These are phyloP conservation scores for Adansonia grandidieri DNA, from an alignment of 441 rosid species.

Conservation along the genomic window DNA sequence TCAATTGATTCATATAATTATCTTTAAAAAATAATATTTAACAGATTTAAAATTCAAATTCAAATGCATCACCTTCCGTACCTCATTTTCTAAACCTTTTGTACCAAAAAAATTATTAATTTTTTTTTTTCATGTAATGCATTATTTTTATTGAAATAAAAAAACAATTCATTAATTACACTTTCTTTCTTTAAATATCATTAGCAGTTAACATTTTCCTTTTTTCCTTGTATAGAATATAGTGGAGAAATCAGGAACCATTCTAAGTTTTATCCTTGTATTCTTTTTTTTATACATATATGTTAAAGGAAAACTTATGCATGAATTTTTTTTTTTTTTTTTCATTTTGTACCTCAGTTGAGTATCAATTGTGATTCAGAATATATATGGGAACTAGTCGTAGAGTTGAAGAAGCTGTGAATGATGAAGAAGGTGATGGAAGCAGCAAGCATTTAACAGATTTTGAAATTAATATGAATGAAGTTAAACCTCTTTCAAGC, in stretches of 20 bases:
- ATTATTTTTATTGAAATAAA: too few relatives aligned
- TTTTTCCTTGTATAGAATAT: not conserved
- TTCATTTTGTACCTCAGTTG: not conserved
- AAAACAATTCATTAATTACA: not conserved
- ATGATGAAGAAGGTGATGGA: not conserved
- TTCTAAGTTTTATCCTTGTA: too few relatives aligned
- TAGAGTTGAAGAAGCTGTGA: constrained; percentile 9
- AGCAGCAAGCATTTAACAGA: constrained; percentile 8
- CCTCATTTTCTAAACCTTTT: too few relatives aligned
- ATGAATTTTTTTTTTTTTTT: not conserved
- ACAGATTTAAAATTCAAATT: too few relatives aligned
- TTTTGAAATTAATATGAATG: constrained; percentile 4
- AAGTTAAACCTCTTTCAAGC: not conserved
- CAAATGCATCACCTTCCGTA: too few relatives aligned
- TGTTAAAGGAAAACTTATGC: not conserved
- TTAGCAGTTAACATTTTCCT: too few relatives aligned
- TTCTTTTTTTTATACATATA: too few relatives aligned
- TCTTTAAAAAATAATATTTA: too few relatives aligned
- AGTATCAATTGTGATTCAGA: not conserved
- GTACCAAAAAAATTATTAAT: too few relatives aligned
- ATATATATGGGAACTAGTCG: not conserved
- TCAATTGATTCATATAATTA: too few relatives aligned
- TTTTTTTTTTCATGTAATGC: too few relatives aligned
- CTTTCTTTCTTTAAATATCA: too few relatives aligned
- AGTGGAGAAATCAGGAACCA: not conserved